Evolutionary conservation across 2,329 filamentous ascomycete genomes (phyloP).

Genomic region (Chlorencoelia australis): DNA sequence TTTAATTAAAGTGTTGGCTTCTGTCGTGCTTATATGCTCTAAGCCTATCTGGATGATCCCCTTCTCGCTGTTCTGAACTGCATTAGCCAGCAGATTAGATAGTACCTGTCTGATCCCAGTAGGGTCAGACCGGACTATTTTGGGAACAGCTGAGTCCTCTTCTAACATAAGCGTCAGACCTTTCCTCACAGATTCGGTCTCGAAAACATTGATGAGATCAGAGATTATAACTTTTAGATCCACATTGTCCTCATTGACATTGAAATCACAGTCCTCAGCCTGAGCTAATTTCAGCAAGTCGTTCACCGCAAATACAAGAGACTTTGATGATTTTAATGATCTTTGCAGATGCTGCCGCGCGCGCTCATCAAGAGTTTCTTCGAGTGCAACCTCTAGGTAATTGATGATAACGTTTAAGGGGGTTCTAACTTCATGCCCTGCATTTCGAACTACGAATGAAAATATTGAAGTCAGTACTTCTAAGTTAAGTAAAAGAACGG

Average conservation of each 20-base stretch:
- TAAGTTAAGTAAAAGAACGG: too few relatives aligned
- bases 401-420: conserved; percentile 95
- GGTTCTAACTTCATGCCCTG: conserved; percentile 70
- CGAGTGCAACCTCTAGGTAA: conserved; percentile 82
- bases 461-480: too few relatives aligned
- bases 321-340: conserved; percentile 86
- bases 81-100: conserved; percentile 16
- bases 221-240: conserved; percentile 59
- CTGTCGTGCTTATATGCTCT: conserved; percentile 6
- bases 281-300: conserved; percentile 83
- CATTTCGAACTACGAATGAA: too few relatives aligned
- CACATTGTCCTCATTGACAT: conserved; percentile 74
- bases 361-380: conserved; percentile 68
- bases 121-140: conserved; percentile 13
- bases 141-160: conserved; percentile 9
- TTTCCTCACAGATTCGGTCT: conserved; percentile 52
- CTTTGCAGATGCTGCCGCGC: conserved; percentile 74
- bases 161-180: conserved; percentile 10
- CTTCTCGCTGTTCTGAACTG: conserved; percentile 14
- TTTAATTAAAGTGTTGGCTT: conserved; percentile 12
- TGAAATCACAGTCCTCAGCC: conserved; percentile 67
- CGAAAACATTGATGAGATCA: conserved; percentile 68
- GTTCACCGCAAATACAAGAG: conserved; percentile 88
- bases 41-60: conserved; percentile 19
- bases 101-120: conserved; percentile 14